Base-by-base conservation (phyloP, 495 filamentous ascomycete genomes). In the Neurospora pannonica region DNA sequence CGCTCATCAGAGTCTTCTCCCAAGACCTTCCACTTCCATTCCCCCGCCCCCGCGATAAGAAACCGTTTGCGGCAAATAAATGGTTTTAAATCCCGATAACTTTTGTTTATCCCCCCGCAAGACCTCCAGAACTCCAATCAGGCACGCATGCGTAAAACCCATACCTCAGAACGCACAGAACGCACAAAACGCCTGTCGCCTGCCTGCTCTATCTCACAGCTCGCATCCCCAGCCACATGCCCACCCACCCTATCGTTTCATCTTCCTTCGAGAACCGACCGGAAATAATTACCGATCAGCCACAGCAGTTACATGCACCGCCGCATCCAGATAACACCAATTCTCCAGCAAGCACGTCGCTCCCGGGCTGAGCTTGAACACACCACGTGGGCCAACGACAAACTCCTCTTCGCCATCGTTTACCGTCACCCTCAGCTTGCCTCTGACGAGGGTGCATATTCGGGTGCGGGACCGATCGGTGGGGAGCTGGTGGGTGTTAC, bases 391-490 rank as follows among this genome's bases (percentile, higher is more conserved):
- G 1, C 82, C 80, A 37, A 83, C 73, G 8, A 70, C 36, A 38
- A 83, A 82, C 37, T 77, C 73, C 2, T 75, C 73, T 13, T 78
- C 77, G 10, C 70, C 78, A 8, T 76, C 73, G 54, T 67, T 67
- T 0, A 79, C 72, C n/a, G 76, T 75, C 5, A 83, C 76, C 38
- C 72, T 71, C 1, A 82, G 46, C 72, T 82, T 83, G 10, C 81
- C 81, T 4, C 62, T 71, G 1, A 70, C 73, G 9, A 83, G 69
- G 4, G 75, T 74, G 67, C 81, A 83, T 21, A 82, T 48, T 9
- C 78, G 78, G 1, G 79, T 74, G 38, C 73, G 74, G 34, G 48
- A 31, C 5, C 2, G 5, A 13, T 78, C 73, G 5, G 74, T 31
- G 0, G 48, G 21, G 70, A 79, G 80, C 1, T 4, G 54, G 62